phyloP scores from a whole-genome alignment of 805 yeast genomes.

The Starmerella potacharoeniae region DNA sequence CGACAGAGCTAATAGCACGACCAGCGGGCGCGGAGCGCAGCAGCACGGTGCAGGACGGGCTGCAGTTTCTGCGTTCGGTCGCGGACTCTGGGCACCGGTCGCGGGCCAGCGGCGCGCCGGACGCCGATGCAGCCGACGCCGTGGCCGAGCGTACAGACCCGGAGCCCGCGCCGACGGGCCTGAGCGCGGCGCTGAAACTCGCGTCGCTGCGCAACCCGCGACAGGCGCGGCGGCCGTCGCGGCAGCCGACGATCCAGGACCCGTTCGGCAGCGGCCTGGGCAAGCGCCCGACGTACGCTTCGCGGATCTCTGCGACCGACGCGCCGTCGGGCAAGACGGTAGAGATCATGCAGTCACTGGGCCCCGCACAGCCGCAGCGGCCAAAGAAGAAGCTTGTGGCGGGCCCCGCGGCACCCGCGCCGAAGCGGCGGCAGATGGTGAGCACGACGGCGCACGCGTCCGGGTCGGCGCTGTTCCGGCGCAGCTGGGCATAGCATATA shows the following conservation, averaged over 20 bases:
- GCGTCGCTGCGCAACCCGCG: neutral
- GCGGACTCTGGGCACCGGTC: neutral
- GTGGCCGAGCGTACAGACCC: neutral
- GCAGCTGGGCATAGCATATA: conserved; percentile 10
- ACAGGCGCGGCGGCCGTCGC: neutral
- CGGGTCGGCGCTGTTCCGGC: conserved; percentile 8
- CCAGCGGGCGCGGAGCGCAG: conserved; percentile 4
- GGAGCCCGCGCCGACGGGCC: conserved; percentile 11
- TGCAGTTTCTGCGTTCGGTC: conserved; percentile 12
- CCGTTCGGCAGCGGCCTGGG: neutral
- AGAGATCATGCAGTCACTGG: conserved; percentile 14
- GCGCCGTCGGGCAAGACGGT: conserved; percentile 6
- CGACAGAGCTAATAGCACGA: conserved; percentile 16
- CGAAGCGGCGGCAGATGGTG: conserved; percentile 6
- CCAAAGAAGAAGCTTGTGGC: conserved; percentile 8
- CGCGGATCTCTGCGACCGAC: conserved; percentile 14
- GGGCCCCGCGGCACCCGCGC: conserved; percentile 1
- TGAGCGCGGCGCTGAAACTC: neutral
- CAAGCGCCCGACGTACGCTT: conserved; percentile 12
- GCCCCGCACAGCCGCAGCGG: neutral
- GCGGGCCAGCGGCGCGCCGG: neutral
- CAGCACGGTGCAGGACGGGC: conserved; percentile 16
- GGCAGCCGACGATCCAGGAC: neutral
- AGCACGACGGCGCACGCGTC: neutral
- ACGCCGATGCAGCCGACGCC: neutral